A percentile compares a stretch with the other conserved stretches of the same genome.
Conservation (phyloP, 495 filamentous ascomycete genomes). For the Aspergillus bertholletiae region DNA sequence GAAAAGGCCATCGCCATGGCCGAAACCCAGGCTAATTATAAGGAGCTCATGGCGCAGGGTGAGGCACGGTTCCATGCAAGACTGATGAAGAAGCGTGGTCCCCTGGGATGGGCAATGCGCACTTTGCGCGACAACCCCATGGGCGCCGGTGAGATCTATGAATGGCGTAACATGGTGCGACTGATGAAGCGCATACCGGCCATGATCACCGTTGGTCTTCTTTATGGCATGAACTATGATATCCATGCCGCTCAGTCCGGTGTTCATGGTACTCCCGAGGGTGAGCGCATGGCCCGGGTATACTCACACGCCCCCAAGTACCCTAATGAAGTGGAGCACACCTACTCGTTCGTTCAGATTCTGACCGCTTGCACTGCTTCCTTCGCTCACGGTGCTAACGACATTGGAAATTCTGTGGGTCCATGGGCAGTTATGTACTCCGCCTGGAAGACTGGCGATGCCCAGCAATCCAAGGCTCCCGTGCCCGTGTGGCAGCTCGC, state of each 20-base stretch:
- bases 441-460: conserved; percentile 57
- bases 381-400: conserved; percentile 79
- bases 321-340: conserved; percentile 73
- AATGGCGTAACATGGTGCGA: conserved; percentile 58
- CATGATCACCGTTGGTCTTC: conserved; percentile 46
- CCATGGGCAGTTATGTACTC: conserved; percentile 68
- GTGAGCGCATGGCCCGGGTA: conserved; percentile 58
- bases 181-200: conserved; percentile 59
- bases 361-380: conserved; percentile 71
- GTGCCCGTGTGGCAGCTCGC: conserved; percentile 61
- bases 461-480: conserved; percentile 42
- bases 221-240: conserved; percentile 71
- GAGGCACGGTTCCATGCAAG: conserved; percentile 48
- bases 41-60: conserved; percentile 50
- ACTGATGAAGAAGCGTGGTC: conserved; percentile 53
- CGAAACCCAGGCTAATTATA: conserved; percentile 48
- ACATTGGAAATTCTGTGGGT: conserved; percentile 73
- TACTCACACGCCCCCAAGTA: conserved; percentile 60
- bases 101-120: conserved; percentile 71
- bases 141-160: conserved; percentile 64
- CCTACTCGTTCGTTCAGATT: conserved; percentile 72
- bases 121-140: conserved; percentile 64
- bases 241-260: conserved; percentile 67
- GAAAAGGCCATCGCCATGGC: conserved; percentile 43
- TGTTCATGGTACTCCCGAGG: conserved; percentile 61